Base-by-base conservation (phyloP, 768 basidiomycete species). In the Pleurotus cornucopiae region DNA sequence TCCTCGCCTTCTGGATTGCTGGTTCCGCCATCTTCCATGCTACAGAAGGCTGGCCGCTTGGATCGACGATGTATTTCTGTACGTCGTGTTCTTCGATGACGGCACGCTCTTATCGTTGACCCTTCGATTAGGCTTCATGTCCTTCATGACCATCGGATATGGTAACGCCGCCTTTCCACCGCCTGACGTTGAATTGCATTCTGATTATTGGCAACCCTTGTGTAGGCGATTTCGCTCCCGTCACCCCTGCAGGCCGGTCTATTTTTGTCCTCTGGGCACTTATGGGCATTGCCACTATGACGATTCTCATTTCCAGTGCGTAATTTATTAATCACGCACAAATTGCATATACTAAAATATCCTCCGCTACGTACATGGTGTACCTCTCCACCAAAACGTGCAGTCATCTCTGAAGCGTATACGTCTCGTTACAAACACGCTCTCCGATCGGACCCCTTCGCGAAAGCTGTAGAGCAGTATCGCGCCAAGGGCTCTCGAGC, bases 191-290 rank as follows among this genome's bases (percentile, higher is more conserved):
- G n/a, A 20, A 13, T 14, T 37, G 16, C 7, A 13, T 53, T n/a
- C 34, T 41, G 30, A 34, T 34, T 34, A 34, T 34, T 34, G 7
- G 11, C 30, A 9, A 34, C 2, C 11, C 9, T 34, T 40, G 46
- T 55, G 53, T 45, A 80, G 79, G 86, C n/a, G 89, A 91, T 62
- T 71, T 76, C 12, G 60, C 79, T 0, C 89, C 88, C 0, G 64
- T 66, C 49, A 84, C 86, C 0, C 81, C 85, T 9, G 82, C 86
- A 2, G 91, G 90, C 9, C 81, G 88, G 20, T 81, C 86, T 12
- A 76, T 92, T 34, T 92, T 92, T 65, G 78, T 91, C 40, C 80
- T 83, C 2, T 91, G 90, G 90, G 86, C 89, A 0, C 67, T 92
- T 37, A 69, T 90, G 5, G 91, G 89, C 13, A 85, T 91, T 12